Conservation (phyloP, 164 flowering plant species). For the Warburgia ugandensis region DNA sequence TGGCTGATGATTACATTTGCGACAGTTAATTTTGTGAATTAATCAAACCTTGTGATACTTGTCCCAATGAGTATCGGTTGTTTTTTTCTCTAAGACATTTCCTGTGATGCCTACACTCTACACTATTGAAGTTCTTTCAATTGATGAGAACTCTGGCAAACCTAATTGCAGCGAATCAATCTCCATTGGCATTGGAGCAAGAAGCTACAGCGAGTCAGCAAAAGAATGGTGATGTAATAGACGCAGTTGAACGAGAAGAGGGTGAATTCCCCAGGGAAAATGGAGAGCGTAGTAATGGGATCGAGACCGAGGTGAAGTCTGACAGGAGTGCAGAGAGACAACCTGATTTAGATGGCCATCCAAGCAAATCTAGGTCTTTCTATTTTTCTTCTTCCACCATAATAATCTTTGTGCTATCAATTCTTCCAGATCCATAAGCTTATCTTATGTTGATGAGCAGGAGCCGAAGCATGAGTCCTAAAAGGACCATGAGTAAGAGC, state of each 20-base stretch:
- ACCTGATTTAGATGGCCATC: constrained; percentile 69
- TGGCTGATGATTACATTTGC: too few species aligned
- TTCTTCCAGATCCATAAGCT: not conserved
- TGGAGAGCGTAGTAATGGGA: constrained; percentile 65
- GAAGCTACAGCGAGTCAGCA: constrained; percentile 23
- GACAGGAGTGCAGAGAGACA: constrained; percentile 51
- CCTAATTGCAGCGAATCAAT: constrained; percentile 23
- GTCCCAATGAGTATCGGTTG: too few species aligned
- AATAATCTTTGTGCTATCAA: not conserved
- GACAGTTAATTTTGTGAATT: too few species aligned
- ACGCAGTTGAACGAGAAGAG: constrained; percentile 27
- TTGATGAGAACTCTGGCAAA: too few species aligned
- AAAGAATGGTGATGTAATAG: constrained; percentile 29
- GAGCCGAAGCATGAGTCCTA: constrained; percentile 83
- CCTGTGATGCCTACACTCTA: too few species aligned
- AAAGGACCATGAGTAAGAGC: constrained; percentile 59
- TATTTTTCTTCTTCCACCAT: constrained; percentile 7
- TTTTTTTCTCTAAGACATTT: too few species aligned
- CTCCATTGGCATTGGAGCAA: constrained; percentile 28
- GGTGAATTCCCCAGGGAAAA: constrained; percentile 54
- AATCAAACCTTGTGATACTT: too few species aligned
- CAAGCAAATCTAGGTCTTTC: constrained; percentile 80
- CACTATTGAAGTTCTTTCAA: too few species aligned
- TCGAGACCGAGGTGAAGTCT: constrained; percentile 33
- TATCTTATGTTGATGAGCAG: constrained; percentile 40